A percentile compares a stretch with the other conserved stretches of the same genome.
Evolutionary conservation across 768 basidiomycete genomes (phyloP).

Genomic region (Sporobolomyces phaffii): DNA sequence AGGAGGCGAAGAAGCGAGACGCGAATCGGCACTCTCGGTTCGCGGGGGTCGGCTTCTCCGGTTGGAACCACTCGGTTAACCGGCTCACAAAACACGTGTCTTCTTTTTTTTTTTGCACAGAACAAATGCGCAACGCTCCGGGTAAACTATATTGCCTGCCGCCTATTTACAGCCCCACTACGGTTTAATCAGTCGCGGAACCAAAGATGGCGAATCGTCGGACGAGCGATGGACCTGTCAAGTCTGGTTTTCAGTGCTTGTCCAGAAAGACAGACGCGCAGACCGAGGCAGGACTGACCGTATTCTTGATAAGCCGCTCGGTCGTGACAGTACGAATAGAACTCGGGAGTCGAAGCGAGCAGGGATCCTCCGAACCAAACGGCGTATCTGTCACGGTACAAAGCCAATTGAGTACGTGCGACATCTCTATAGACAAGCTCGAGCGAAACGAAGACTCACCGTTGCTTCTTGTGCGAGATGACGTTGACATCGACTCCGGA

Average conservation of each 20-base stretch:
- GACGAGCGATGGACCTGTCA: too few relatives aligned
- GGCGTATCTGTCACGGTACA: too few relatives aligned
- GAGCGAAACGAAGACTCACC: conserved; percentile 45
- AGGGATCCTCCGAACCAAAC: conserved; percentile 98
- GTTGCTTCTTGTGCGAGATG: conserved; percentile 94
- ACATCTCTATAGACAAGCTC: too few relatives aligned
- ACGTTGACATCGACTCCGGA: conserved; percentile 97
- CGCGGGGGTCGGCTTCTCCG: not conserved
- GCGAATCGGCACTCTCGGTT: not conserved
- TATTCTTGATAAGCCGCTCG: conserved; percentile 32
- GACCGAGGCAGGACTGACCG: too few relatives aligned
- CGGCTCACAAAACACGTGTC: too few relatives aligned
- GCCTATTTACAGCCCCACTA: not conserved
- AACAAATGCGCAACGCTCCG: not conserved
- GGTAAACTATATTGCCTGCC: not conserved
- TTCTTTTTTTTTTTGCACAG: too few relatives aligned
- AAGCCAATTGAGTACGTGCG: too few relatives aligned
- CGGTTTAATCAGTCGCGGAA: conserved; percentile 31
- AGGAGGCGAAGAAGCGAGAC: not conserved
- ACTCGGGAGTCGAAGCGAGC: conserved; percentile 91
- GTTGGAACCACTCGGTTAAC: too few relatives aligned
- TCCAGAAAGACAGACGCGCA: too few relatives aligned
- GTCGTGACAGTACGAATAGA: conserved; percentile 74
- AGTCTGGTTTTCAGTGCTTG: too few relatives aligned
- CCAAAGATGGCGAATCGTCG: conserved; percentile 66